Evolutionary conservation across 2,329 filamentous ascomycete genomes (phyloP).

Genomic region (Aspergillus intermedius): DNA sequence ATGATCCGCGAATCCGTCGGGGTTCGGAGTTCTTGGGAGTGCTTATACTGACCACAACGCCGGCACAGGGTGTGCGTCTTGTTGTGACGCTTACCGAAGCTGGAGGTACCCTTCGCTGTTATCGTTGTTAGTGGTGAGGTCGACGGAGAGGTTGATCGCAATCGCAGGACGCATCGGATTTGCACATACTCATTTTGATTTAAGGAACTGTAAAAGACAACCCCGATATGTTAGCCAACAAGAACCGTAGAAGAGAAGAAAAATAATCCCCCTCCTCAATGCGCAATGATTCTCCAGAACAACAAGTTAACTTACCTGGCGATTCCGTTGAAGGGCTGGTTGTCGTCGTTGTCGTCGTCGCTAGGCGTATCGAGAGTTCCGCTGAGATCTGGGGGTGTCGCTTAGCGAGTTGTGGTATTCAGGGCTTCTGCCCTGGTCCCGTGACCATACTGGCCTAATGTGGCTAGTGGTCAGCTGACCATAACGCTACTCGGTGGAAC

Average conservation of each 20-base stretch:
- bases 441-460: conserved; percentile 10
- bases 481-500: not conserved
- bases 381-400: conserved; percentile 26
- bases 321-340: conserved; percentile 42
- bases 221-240: conserved; percentile 1
- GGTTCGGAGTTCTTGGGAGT: conserved; percentile 4
- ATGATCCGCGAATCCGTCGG: conserved; percentile 11
- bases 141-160: conserved; percentile 12
- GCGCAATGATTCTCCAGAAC: not conserved
- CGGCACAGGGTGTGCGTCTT: conserved; percentile 98
- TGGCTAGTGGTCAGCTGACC: conserved; percentile 6
- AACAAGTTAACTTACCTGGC: conserved; percentile 32
- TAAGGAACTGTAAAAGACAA: conserved; percentile 37
- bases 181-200: conserved; percentile 54
- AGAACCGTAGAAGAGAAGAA: not conserved
- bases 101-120: conserved; percentile 65
- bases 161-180: conserved; percentile 16
- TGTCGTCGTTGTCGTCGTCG: conserved; percentile 40
- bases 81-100: conserved; percentile 81
- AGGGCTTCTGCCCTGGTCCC: conserved; percentile 31
- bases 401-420: conserved; percentile 38
- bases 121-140: conserved; percentile 39
- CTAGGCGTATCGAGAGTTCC: conserved; percentile 36
- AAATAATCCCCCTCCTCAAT: not conserved
- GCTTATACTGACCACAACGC: conserved; percentile 77